phyloP scores from a whole-genome alignment of 305 asterid species.

The Fraxinus xanthoxyloides region DNA sequence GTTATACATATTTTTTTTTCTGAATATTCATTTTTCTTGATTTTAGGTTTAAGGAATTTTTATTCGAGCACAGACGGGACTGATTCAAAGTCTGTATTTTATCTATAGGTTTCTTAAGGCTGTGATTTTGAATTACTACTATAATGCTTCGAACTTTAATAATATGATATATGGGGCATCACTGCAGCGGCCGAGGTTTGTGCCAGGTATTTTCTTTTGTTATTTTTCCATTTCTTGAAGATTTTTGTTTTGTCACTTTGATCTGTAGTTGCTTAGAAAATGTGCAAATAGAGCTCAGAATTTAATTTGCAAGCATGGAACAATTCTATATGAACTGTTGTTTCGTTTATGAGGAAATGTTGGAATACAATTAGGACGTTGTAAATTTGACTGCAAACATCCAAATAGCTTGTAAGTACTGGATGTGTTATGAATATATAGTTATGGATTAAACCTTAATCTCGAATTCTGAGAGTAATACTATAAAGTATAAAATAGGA shows the following conservation, averaged over 20 bases:
- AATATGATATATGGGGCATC: constrained; percentile 73
- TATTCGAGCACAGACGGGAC: neutral
- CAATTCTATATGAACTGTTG: neutral
- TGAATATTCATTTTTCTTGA: neutral
- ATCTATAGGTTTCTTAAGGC: constrained; percentile 57
- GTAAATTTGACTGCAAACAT: neutral
- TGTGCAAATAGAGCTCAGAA: neutral
- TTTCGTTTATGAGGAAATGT: neutral
- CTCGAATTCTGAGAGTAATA: neutral
- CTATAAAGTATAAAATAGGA: neutral
- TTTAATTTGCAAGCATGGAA: neutral
- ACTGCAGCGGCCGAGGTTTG: constrained; percentile 84
- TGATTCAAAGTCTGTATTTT: constrained; percentile 19
- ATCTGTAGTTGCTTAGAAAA: neutral
- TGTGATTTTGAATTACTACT: constrained; percentile 60
- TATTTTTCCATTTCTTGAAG: neutral
- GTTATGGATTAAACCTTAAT: neutral
- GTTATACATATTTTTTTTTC: constrained; percentile 21
- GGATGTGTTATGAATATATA: neutral
- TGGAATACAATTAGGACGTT: neutral
- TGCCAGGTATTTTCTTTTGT: constrained; percentile 59
- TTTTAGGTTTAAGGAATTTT: neutral
- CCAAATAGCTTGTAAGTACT: neutral
- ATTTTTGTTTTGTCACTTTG: neutral
- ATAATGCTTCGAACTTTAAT: constrained; percentile 53